These are phyloP conservation scores for Teratosphaeria epicoccoides DNA, from an alignment of 2,329 filamentous ascomycete species.

Conservation along the genomic window DNA sequence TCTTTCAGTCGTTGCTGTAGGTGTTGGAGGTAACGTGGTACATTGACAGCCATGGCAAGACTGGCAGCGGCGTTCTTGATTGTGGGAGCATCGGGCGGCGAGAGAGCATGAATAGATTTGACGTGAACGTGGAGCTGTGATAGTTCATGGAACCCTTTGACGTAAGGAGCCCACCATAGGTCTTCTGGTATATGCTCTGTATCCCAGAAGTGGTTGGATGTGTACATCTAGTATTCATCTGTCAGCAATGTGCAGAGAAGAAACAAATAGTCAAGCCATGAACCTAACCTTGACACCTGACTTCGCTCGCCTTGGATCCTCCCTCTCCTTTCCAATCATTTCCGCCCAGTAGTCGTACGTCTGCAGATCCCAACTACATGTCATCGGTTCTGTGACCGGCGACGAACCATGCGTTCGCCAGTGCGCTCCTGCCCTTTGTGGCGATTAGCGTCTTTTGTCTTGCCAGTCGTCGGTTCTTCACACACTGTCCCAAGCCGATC, in stretches of 20 bases:
- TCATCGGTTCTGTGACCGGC: conserved; percentile 19
- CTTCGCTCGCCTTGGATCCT: conserved; percentile 11
- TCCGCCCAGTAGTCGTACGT: conserved; percentile 34
- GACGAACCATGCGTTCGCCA: conserved; percentile 35
- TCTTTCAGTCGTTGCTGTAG: conserved; percentile 22
- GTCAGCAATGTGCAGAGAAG: not conserved
- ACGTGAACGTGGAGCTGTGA: conserved; percentile 11
- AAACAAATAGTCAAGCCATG: not conserved
- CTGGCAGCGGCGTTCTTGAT: conserved; percentile 23
- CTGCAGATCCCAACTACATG: conserved; percentile 33
- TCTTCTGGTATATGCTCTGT: conserved; percentile 9
- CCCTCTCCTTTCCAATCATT: conserved; percentile 22
- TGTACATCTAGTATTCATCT: conserved; percentile 9
- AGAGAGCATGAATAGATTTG: conserved; percentile 11
- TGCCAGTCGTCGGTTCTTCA: not conserved
- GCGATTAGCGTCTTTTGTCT: not conserved
- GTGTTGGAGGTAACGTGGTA: conserved; percentile 28
- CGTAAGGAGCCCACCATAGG: conserved; percentile 31
- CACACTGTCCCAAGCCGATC: not conserved
- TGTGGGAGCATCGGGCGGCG: conserved; percentile 12
- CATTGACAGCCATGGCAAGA: conserved; percentile 29
- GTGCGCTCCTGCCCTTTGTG: conserved; percentile 36
- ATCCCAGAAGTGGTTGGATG: conserved; percentile 24
- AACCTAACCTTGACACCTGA: conserved; percentile 19
- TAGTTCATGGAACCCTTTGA: conserved; percentile 24